Percentiles rank a stretch among this genome's conserved stretches.
These are phyloP conservation scores for Prunus mongolica DNA, from an alignment of 306 rosid genomes.

Conservation along the genomic window DNA sequence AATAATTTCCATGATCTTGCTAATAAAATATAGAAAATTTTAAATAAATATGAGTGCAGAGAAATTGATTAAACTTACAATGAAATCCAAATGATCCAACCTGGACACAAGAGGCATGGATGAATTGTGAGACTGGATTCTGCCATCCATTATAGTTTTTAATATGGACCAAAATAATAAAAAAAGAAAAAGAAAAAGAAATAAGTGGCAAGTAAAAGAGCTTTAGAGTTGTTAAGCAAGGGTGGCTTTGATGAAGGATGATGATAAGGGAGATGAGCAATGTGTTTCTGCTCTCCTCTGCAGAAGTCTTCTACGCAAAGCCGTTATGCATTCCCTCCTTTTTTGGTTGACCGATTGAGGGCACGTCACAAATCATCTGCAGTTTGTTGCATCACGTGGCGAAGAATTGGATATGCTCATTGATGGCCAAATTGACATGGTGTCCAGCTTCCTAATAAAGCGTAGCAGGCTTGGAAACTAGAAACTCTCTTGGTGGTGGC, in stretches of 20 bases:
- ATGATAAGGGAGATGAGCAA: neutral
- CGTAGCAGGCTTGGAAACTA: too few relatives aligned
- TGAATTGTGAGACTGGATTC: conserved; percentile 27
- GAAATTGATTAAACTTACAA: conserved; percentile 29
- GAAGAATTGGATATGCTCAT: neutral
- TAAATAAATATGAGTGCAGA: neutral
- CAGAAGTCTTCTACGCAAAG: conserved; percentile 10
- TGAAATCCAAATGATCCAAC: conserved; percentile 69
- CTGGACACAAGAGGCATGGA: conserved; percentile 61
- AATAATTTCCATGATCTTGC: neutral
- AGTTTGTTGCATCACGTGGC: conserved; percentile 45
- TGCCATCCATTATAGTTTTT: conserved; percentile 31
- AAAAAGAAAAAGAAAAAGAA: neutral
- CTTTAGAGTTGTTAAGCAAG: too few relatives aligned
- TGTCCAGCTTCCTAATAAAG: neutral
- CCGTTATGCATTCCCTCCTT: conserved; percentile 33
- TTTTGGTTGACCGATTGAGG: conserved; percentile 23
- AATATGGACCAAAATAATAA: neutral
- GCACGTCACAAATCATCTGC: conserved; percentile 27
- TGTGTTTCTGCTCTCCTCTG: neutral
- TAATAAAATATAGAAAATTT: neutral
- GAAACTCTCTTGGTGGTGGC: too few relatives aligned
- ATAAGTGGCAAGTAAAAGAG: neutral
- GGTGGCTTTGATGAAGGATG: neutral
- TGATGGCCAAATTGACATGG: neutral